Conservation (phyloP, 495 filamentous ascomycete genomes). For the Cryomyces minteri region DNA sequence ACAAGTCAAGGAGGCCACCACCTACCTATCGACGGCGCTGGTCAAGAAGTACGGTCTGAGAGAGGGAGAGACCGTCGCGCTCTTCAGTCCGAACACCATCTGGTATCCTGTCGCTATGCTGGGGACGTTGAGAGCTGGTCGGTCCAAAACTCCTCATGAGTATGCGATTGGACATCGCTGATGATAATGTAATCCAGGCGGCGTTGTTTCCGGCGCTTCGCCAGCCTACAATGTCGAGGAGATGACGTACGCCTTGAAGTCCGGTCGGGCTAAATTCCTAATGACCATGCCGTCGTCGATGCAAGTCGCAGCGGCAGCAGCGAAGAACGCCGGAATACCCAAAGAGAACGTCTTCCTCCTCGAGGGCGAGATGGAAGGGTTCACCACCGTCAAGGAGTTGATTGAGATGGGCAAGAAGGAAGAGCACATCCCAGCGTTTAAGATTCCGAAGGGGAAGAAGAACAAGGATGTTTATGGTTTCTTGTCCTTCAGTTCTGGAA, state of each 20-base stretch:
- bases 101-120: slow-evolving; percentile 45
- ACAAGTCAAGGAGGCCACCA: slow-evolving; percentile 30
- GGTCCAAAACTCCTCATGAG: too few relatives aligned
- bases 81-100: slow-evolving; percentile 39
- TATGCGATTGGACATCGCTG: too few relatives aligned
- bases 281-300: slow-evolving; percentile 33
- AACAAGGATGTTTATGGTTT: slow-evolving; percentile 38
- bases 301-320: slow-evolving; percentile 30
- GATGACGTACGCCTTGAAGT: slow-evolving; percentile 40
- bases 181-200: slow-evolving; percentile 11
- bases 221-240: slow-evolving; percentile 44
- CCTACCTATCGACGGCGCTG: slow-evolving; percentile 35
- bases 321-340: slow-evolving; percentile 31
- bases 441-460: slow-evolving; percentile 27
- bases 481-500: slow-evolving; percentile 35
- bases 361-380: slow-evolving; percentile 30
- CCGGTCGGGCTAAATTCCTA: slow-evolving; percentile 31
- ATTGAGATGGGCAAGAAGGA: slow-evolving; percentile 23
- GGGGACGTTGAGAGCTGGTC: slow-evolving; percentile 26
- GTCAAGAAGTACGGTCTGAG: slow-evolving; percentile 30
- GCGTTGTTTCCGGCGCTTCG: slow-evolving; percentile 33
- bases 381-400: slow-evolving; percentile 30
- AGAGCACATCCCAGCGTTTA: slow-evolving; percentile 24
- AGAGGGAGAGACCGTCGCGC: slow-evolving; percentile 28
- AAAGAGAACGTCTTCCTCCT: slow-evolving; percentile 33